Conservation (phyloP, 306 rosid genomes). For the Abrus precatorius region DNA sequence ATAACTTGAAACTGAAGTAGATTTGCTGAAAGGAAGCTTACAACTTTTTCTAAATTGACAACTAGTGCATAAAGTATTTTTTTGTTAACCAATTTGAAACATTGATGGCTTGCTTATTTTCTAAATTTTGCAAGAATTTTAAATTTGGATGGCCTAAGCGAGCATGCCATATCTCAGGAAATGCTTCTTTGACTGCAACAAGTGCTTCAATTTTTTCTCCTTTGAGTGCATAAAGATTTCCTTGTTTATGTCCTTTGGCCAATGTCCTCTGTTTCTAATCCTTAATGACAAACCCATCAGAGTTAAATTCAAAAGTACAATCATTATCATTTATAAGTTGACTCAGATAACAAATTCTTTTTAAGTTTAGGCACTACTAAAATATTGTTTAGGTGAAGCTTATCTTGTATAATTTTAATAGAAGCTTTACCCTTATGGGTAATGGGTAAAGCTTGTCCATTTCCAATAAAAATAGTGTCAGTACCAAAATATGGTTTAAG, state of each 20-base stretch:
- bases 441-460: constrained; percentile 6
- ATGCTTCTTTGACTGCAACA: neutral
- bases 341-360: constrained; percentile 19
- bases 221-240: too few species aligned
- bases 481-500: neutral
- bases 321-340: constrained; percentile 38
- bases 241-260: neutral
- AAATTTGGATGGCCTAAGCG: neutral
- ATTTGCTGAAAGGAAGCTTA: neutral
- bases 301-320: neutral
- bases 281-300: constrained; percentile 29
- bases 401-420: neutral
- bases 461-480: neutral
- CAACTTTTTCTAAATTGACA: neutral
- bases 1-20: neutral
- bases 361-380: constrained; percentile 36
- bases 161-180: neutral
- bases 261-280: neutral
- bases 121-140: constrained; percentile 12
- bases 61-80: neutral
- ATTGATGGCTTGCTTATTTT: neutral
- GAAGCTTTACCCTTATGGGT: neutral
- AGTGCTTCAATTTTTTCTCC: too few species aligned
- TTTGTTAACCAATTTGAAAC: constrained; percentile 1
- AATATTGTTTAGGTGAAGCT: constrained; percentile 16